A percentile compares a stretch with the other conserved stretches of the same genome.
phyloP scores from a whole-genome alignment of 106 monocot genomes.

The Dendrobium huoshanense region DNA sequence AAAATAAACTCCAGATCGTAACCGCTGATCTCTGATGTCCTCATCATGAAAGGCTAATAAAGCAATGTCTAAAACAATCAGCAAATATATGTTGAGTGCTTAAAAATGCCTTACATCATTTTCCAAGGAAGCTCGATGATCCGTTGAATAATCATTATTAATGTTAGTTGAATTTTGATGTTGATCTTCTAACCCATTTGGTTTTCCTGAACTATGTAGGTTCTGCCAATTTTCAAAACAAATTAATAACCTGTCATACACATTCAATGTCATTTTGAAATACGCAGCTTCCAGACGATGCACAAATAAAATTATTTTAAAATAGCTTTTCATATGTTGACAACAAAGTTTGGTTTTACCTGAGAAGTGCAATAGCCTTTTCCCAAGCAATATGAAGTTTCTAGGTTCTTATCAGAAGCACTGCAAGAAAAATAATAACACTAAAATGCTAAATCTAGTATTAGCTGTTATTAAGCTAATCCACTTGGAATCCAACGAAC shows the following conservation, averaged over 20 bases:
- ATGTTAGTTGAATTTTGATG: conserved; percentile 8
- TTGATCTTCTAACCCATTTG: no score
- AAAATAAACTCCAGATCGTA: no score
- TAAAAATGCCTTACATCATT: conserved; percentile 47
- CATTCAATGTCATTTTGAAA: background rate
- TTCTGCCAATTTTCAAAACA: conserved; percentile 11
- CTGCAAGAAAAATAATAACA: conserved; percentile 20
- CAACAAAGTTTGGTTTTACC: conserved; percentile 12
- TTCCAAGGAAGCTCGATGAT: conserved; percentile 44
- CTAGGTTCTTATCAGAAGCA: conserved; percentile 44
- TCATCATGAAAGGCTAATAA: background rate
- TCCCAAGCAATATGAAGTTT: conserved; percentile 11
- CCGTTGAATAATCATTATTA: conserved; percentile 11
- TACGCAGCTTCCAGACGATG: no score
- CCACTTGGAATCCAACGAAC: no score
- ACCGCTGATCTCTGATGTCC: no score
- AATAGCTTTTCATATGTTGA: background rate
- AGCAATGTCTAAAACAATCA: background rate
- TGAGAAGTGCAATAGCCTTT: conserved; percentile 1
- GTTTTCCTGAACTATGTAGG: background rate
- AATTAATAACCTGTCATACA: background rate
- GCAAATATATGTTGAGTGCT: background rate
- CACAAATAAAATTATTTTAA: background rate
- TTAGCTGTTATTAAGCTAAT: no score
- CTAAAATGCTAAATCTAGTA: no score